Evolutionary conservation across 1,284 basidiomycete species (phyloP).

Genomic region (Pyrrhoderma noxium): DNA sequence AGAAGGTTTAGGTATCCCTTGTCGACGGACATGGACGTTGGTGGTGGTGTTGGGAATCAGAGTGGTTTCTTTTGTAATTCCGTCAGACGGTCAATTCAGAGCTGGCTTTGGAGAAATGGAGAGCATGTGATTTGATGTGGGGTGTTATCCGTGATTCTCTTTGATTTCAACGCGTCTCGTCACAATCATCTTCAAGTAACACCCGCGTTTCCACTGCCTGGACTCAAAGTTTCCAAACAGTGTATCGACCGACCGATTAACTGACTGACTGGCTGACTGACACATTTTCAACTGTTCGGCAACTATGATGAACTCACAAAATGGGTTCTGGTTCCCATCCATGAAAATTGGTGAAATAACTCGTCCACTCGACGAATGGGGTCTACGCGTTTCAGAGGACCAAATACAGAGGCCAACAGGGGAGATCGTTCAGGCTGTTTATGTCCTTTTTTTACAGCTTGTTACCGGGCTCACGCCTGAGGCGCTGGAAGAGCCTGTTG

Average conservation of each 20-base stretch:
- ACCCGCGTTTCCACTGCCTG: too few relatives aligned
- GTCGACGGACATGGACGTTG: conserved; percentile 24
- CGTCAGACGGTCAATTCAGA: too few relatives aligned
- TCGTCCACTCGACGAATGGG: conserved; percentile 55
- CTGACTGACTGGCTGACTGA: too few relatives aligned
- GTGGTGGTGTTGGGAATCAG: too few relatives aligned
- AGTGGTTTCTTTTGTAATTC: too few relatives aligned
- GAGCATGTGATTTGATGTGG: too few relatives aligned
- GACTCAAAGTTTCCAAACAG: too few relatives aligned
- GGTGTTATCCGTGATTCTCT: too few relatives aligned
- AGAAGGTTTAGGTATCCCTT: conserved; percentile 48
- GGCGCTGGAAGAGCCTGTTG: conserved; percentile 50
- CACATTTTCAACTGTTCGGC: neutral
- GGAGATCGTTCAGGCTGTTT: conserved; percentile 64
- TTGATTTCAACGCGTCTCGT: too few relatives aligned
- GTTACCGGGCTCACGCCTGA: conserved; percentile 61
- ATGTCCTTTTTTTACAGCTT: conserved; percentile 61
- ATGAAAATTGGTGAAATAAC: conserved; percentile 59
- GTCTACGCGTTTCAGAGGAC: conserved; percentile 54
- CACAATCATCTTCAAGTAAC: too few relatives aligned
- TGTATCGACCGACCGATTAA: too few relatives aligned
- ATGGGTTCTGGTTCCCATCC: conserved; percentile 50
- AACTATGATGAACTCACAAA: conserved; percentile 28
- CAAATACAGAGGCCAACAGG: conserved; percentile 64
- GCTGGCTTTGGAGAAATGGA: too few relatives aligned